Evolutionary conservation across 352 stramenopile species (phyloP), one percentile per base, ranked within the genome.

Genomic region (Phytophthora capsici): DNA sequence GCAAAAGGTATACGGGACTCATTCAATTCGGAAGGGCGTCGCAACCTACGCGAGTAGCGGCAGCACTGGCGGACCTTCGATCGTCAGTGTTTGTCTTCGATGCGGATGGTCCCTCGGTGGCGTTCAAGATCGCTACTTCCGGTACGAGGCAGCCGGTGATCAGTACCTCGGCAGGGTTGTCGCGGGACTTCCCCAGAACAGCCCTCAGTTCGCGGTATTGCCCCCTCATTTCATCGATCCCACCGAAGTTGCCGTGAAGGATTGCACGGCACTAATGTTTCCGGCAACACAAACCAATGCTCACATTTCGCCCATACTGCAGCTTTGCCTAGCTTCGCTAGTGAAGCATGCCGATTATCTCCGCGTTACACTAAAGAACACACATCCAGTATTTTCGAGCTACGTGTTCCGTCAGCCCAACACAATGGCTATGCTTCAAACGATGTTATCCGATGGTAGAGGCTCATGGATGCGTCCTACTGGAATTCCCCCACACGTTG

Each of bases 31-130:
- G 6, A 63, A 73, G 52, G 57, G 38, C n/a, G 51, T 64, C 0
- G 57, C 51, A 16, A 66, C 64, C 30, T 73, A 68, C 50, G 51
- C 51, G 1, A 66, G 57, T 51, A 34, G 63, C 30, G 63, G 57
- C 23, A 51, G 34, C 16, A 72, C 45, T 4, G 17, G 57, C 6
- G 63, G 51, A 8, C 56, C 55, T 14, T 63, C 56, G 12, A 66
- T 67, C 41, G 34, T 56, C 9, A 59, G 44, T 40, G 56, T 63
- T 2, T 72, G 63, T 30, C 28, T 66, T n/a, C 49, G 51, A 3
- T 63, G 45, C 38, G 57, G 45, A 2, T 67, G 57, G 63, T 47
- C 19, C 7, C 4, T 72, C 7, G 56, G 63, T 13, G 44, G 50
- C 14, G 45, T 72, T 9, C 40, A 16, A 30, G 55, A 71, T 23